These are phyloP conservation scores for Quercus tomentella DNA, from an alignment of 331 rosid genomes.

Conservation along the genomic window DNA sequence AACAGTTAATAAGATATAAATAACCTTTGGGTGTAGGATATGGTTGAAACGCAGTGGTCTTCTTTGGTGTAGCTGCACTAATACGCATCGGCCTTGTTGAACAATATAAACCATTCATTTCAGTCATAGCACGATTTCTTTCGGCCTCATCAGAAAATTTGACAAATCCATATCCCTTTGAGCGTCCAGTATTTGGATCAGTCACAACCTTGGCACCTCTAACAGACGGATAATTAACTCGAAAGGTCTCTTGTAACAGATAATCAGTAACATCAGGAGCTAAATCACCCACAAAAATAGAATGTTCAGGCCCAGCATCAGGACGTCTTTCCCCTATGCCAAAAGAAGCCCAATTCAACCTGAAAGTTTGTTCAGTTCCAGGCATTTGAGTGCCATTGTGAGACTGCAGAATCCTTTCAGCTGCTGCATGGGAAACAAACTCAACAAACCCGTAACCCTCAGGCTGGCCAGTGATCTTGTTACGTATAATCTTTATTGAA, in stretches of 20 bases:
- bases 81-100: slow-evolving; percentile 92
- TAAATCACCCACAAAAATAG: slow-evolving; percentile 81
- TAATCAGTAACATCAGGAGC: slow-evolving; percentile 91
- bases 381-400: slow-evolving; percentile 90
- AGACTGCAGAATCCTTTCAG: slow-evolving; percentile 71
- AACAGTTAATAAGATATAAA: not conserved
- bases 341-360: slow-evolving; percentile 92
- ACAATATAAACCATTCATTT: slow-evolving; percentile 90
- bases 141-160: slow-evolving; percentile 84
- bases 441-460: slow-evolving; percentile 93
- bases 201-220: slow-evolving; percentile 92
- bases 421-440: slow-evolving; percentile 83
- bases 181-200: slow-evolving; percentile 79
- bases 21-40: slow-evolving; percentile 56
- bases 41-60: slow-evolving; percentile 47
- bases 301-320: slow-evolving; percentile 82
- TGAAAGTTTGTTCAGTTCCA: slow-evolving; percentile 77
- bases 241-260: slow-evolving; percentile 78
- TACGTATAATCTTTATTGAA: slow-evolving; percentile 85
- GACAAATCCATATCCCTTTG: slow-evolving; percentile 92
- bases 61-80: slow-evolving; percentile 88
- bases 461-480: slow-evolving; percentile 79
- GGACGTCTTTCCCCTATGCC: slow-evolving; percentile 86
- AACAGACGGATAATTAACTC: slow-evolving; percentile 68
- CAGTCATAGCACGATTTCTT: slow-evolving; percentile 88